phyloP scores from a whole-genome alignment of 2,329 filamentous ascomycete species.

The Talaromyces islandicus region DNA sequence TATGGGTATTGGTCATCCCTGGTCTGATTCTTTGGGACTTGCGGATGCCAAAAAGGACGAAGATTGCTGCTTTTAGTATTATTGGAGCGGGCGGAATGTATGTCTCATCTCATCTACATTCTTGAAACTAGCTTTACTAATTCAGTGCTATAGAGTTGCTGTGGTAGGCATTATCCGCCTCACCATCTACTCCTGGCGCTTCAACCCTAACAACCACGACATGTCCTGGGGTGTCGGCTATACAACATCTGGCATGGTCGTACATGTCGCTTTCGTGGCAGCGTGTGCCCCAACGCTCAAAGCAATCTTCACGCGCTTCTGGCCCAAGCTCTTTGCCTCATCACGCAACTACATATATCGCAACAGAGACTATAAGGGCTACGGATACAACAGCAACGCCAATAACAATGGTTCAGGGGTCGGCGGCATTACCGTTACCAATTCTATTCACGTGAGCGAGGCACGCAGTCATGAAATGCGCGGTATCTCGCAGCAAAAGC shows the following conservation, averaged over 20 bases:
- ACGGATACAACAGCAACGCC: neutral
- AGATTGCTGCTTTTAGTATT: conserved; percentile 24
- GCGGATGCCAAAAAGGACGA: conserved; percentile 21
- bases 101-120: neutral
- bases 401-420: neutral
- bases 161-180: neutral
- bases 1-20: conserved; percentile 25
- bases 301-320: neutral
- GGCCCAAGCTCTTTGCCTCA: neutral
- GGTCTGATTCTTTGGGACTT: conserved; percentile 24
- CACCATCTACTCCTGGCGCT: conserved; percentile 1
- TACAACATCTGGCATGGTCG: conserved; percentile 1
- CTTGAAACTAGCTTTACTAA: neutral
- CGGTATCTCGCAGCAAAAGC: neutral
- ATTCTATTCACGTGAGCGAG: neutral
- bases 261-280: neutral
- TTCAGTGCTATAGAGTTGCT: neutral
- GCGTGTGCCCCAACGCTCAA: conserved; percentile 1
- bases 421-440: neutral
- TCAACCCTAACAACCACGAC: conserved; percentile 4
- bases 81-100: neutral
- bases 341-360: neutral
- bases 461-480: neutral
- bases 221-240: neutral
- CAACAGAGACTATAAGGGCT: neutral